Conservation (phyloP, 768 basidiomycete species). For the Coprinellus aureogranulatus region DNA sequence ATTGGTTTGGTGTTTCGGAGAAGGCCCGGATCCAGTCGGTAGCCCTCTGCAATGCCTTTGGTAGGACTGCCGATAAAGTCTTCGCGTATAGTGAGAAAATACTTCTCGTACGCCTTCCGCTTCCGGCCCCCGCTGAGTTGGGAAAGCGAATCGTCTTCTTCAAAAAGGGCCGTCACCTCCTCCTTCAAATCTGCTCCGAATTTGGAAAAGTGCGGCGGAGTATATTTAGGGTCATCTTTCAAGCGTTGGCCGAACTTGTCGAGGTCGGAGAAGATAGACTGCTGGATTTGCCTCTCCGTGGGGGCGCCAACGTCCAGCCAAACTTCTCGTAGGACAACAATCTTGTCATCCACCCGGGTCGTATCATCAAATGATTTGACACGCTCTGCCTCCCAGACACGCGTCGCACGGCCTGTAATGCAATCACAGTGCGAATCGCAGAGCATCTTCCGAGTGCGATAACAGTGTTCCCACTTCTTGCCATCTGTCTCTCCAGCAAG, state of each 20-base stretch:
- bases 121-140: background rate
- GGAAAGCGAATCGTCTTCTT: background rate
- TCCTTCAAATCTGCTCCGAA: background rate
- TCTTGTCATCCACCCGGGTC: background rate
- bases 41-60: background rate
- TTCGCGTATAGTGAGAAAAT: background rate
- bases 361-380: constrained; percentile 3
- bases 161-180: background rate
- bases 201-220: background rate
- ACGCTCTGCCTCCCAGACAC: constrained; percentile 12
- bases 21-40: background rate
- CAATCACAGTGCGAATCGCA: background rate
- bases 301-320: constrained; percentile 13
- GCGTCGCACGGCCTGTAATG: constrained; percentile 10
- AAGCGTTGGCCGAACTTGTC: background rate
- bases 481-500: background rate
- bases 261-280: background rate
- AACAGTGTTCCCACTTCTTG: background rate
- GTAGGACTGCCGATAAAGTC: background rate
- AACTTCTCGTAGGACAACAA: constrained; percentile 17
- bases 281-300: constrained; percentile 17
- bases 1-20: background rate
- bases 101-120: background rate
- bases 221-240: background rate
- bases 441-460: background rate